These are phyloP conservation scores for Coemansia sp. DNA, from an alignment of 192 early-diverging fungal genomes.

Conservation along the genomic window DNA sequence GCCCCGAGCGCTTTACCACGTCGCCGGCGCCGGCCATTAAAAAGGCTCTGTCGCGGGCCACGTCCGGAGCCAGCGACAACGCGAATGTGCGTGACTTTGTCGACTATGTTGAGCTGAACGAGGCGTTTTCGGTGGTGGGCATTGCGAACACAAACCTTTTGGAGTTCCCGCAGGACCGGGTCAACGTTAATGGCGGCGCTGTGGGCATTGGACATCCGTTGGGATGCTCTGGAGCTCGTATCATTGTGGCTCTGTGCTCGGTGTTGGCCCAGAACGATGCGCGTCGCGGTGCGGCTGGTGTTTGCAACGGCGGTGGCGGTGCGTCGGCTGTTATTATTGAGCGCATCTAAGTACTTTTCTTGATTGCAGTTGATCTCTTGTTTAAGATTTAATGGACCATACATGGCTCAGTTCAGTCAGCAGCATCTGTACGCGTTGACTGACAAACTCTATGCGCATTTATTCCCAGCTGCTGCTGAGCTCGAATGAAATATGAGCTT, in stretches of 20 bases:
- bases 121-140: slow-evolving; percentile 80
- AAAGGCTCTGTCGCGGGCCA: slow-evolving; percentile 69
- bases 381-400: too few species aligned
- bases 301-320: slow-evolving; percentile 97
- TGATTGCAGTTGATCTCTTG: too few species aligned
- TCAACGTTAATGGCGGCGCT: slow-evolving; percentile 95
- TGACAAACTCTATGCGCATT: too few species aligned
- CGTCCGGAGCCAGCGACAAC: slow-evolving; percentile 33
- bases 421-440: too few species aligned
- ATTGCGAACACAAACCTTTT: slow-evolving; percentile 85
- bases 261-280: slow-evolving; percentile 71
- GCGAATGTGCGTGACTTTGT: slow-evolving; percentile 59
- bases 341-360: slow-evolving; percentile 28
- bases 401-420: too few species aligned
- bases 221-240: slow-evolving; percentile 91
- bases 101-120: slow-evolving; percentile 81
- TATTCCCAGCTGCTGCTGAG: too few species aligned
- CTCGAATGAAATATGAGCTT: too few species aligned
- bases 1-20: slow-evolving; percentile 72
- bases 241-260: slow-evolving; percentile 78
- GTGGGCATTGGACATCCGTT: slow-evolving; percentile 97
- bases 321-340: slow-evolving; percentile 84
- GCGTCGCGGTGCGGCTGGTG: slow-evolving; percentile 85
- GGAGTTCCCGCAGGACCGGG: slow-evolving; percentile 67
- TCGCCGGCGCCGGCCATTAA: slow-evolving; percentile 75